Conservation (phyloP, 257 asterid genomes). For the Datura wrightii region DNA sequence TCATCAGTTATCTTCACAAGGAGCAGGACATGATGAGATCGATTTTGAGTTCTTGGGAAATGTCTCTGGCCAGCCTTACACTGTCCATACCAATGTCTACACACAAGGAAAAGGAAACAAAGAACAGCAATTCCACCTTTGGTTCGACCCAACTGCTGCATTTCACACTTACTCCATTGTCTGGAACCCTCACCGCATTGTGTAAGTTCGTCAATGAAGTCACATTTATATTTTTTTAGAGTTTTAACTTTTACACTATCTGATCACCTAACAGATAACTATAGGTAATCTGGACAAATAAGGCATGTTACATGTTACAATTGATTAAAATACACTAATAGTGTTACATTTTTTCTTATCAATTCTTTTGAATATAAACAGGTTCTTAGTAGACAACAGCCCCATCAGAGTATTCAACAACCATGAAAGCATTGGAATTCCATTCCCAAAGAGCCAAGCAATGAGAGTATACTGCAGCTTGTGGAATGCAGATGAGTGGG, state of each 20-base stretch:
- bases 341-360: not conserved
- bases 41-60: constrained; percentile 32
- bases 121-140: constrained; percentile 33
- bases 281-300: not conserved
- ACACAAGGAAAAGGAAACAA: constrained; percentile 35
- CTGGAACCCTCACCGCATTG: constrained; percentile 32
- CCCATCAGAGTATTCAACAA: constrained; percentile 32
- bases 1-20: constrained; percentile 21
- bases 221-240: not conserved
- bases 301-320: not conserved
- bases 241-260: not conserved
- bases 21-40: constrained; percentile 25
- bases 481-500: constrained; percentile 32
- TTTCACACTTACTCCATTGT: constrained; percentile 35
- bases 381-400: constrained; percentile 29
- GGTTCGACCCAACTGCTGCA: constrained; percentile 34
- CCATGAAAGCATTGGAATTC: constrained; percentile 29
- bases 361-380: not conserved
- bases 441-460: constrained; percentile 26
- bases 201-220: constrained; percentile 19
- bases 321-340: too few relatives aligned
- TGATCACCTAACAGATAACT: not conserved
- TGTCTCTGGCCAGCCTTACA: constrained; percentile 31
- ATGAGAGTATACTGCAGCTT: constrained; percentile 30
- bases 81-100: constrained; percentile 26